Conservation (phyloP, 2,329 filamentous ascomycete genomes). For the Periconia digitata region DNA sequence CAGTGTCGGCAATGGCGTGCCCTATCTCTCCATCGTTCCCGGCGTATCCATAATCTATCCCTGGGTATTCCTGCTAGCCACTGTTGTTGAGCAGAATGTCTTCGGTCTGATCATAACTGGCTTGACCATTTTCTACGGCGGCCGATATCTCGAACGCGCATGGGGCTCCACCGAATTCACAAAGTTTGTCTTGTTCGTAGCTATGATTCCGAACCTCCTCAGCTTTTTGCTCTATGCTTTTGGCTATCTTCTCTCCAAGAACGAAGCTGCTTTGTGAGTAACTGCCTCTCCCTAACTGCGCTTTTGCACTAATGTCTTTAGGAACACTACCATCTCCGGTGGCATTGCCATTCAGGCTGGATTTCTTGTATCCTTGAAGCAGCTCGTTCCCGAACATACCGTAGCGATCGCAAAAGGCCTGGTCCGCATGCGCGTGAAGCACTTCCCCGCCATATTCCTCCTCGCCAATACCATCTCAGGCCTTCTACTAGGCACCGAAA, state of each 20-base stretch:
- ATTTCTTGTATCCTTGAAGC: constrained; percentile 96
- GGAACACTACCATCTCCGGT: constrained; percentile 81
- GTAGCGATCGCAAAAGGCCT: constrained; percentile 90
- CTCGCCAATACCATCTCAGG: constrained; percentile 70
- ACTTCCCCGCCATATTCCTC: constrained; percentile 75
- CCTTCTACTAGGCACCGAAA: constrained; percentile 67
- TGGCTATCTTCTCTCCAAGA: constrained; percentile 70
- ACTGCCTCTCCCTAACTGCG: background rate
- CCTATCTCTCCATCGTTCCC: constrained; percentile 86
- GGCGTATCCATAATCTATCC: constrained; percentile 83
- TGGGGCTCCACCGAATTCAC: constrained; percentile 92
- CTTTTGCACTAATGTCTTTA: constrained; percentile 9
- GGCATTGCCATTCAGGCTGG: constrained; percentile 87
- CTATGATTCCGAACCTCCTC: constrained; percentile 77
- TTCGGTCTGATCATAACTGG: constrained; percentile 79
- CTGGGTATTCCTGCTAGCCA: constrained; percentile 86
- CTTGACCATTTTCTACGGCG: constrained; percentile 84
- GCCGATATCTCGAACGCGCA: constrained; percentile 90
- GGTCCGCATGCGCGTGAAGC: constrained; percentile 83
- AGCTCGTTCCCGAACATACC: constrained; percentile 95
- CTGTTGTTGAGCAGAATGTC: constrained; percentile 90
- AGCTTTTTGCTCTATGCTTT: constrained; percentile 72
- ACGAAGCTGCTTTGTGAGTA: constrained; percentile 69
- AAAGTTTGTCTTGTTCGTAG: constrained; percentile 79
- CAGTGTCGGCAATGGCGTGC: constrained; percentile 65